A percentile compares a stretch with the other conserved stretches of the same genome.
These are phyloP conservation scores for Leucoagaricus sp. DNA, from an alignment of 1,284 basidiomycete genomes.

Conservation along the genomic window DNA sequence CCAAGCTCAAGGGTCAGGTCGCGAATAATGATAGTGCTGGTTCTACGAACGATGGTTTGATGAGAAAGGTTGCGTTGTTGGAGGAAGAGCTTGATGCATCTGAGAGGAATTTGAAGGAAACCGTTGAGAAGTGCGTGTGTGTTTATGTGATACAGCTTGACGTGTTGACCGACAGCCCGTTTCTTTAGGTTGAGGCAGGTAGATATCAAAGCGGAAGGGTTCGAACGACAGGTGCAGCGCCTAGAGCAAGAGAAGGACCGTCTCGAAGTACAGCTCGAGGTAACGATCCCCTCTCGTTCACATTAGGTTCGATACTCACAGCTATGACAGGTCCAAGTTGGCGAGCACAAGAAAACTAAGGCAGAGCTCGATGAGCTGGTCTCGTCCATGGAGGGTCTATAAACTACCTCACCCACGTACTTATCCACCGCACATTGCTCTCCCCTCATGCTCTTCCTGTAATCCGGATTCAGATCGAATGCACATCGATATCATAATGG, in stretches of 20 bases:
- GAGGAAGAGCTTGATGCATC: slow-evolving; percentile 96
- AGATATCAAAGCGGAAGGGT: slow-evolving; percentile 99
- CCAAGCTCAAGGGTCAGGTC: slow-evolving; percentile 68
- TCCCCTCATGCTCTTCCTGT: slow-evolving; percentile 5
- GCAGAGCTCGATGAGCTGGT: slow-evolving; percentile 89
- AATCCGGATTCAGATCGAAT: slow-evolving; percentile 5
- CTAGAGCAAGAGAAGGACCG: slow-evolving; percentile 90
- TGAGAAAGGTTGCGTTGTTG: slow-evolving; percentile 87
- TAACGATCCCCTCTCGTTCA: slow-evolving; percentile 28
- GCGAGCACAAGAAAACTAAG: slow-evolving; percentile 80
- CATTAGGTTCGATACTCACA: neutral
- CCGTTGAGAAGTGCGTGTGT: slow-evolving; percentile 88
- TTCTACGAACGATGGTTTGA: slow-evolving; percentile 75
- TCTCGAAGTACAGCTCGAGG: slow-evolving; percentile 97
- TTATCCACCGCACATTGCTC: slow-evolving; percentile 18
- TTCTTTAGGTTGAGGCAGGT: slow-evolving; percentile 85
- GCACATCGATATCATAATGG: slow-evolving; percentile 11
- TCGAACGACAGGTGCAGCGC: slow-evolving; percentile 89
- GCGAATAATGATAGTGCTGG: slow-evolving; percentile 78
- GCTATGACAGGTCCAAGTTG: slow-evolving; percentile 63
- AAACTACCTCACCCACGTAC: slow-evolving; percentile 30
- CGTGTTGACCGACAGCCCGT: neutral
- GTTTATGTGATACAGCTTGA: slow-evolving; percentile 9
- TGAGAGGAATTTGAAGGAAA: slow-evolving; percentile 97
- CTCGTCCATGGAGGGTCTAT: slow-evolving; percentile 80